A percentile compares a stretch with the other conserved stretches of the same genome.
phyloP scores from a whole-genome alignment of 2,329 filamentous ascomycete species.

The Epichloe hybrida region DNA sequence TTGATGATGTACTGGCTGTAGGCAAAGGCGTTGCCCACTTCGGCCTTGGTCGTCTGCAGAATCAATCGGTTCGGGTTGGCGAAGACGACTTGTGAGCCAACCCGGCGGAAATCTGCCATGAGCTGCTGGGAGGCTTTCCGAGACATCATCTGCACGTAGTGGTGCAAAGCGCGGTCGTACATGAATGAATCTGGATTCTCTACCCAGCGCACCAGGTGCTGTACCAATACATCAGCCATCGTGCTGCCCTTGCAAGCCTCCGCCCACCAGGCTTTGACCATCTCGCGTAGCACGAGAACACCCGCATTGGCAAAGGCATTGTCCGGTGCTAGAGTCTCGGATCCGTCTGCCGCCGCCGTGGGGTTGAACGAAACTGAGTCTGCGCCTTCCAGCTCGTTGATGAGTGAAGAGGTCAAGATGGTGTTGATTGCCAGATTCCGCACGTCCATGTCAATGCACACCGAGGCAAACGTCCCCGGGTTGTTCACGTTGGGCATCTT shows the following conservation, averaged over 20 bases:
- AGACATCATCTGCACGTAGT: slow-evolving; percentile 98
- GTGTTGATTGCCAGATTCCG: slow-evolving; percentile 96
- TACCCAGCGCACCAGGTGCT: slow-evolving; percentile 94
- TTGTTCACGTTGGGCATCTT: slow-evolving; percentile 91
- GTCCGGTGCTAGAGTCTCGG: slow-evolving; percentile 58
- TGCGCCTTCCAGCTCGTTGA: slow-evolving; percentile 88
- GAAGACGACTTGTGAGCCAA: slow-evolving; percentile 92
- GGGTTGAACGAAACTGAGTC: slow-evolving; percentile 75
- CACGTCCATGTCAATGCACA: slow-evolving; percentile 89
- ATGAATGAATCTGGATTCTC: slow-evolving; percentile 87
- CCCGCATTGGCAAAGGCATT: slow-evolving; percentile 88
- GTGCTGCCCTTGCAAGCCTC: slow-evolving; percentile 81
- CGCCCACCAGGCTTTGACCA: slow-evolving; percentile 98
- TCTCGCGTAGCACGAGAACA: slow-evolving; percentile 81
- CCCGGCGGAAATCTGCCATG: slow-evolving; percentile 89
- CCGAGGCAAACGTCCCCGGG: slow-evolving; percentile 84
- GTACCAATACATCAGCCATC: slow-evolving; percentile 96
- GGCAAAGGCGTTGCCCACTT: slow-evolving; percentile 91
- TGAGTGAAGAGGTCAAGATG: slow-evolving; percentile 86
- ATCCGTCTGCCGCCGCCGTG: slow-evolving; percentile 25
- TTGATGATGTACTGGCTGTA: slow-evolving; percentile 98
- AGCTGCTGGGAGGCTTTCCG: slow-evolving; percentile 93
- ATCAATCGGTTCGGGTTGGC: slow-evolving; percentile 80
- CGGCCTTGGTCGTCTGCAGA: slow-evolving; percentile 88
- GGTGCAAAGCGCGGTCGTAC: slow-evolving; percentile 86